These are phyloP conservation scores for Epichloe typhina DNA, from an alignment of 2,329 filamentous ascomycete species.

Conservation along the genomic window DNA sequence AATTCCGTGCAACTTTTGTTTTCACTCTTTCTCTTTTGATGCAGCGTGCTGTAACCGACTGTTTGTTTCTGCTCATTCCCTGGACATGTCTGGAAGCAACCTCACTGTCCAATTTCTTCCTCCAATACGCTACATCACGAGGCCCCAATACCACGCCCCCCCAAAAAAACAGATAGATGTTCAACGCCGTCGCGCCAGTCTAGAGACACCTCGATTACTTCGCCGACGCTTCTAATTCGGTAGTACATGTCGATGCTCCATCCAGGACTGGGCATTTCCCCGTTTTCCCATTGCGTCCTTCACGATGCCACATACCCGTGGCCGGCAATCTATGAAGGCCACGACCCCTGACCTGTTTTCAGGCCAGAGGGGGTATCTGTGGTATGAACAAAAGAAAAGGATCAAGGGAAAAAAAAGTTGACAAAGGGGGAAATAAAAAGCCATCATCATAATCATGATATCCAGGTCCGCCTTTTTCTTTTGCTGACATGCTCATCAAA, in stretches of 20 bases:
- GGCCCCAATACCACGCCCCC: background rate
- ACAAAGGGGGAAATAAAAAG: background rate
- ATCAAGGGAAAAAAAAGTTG: background rate
- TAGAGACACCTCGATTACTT: slow-evolving; percentile 1
- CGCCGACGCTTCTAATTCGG: background rate
- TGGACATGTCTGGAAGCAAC: too few species aligned
- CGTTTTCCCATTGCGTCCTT: slow-evolving; percentile 4
- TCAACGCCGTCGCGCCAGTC: slow-evolving; percentile 4
- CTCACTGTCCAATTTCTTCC: background rate
- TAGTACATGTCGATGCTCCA: slow-evolving; percentile 3
- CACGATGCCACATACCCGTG: background rate
- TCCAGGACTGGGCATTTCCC: slow-evolving; percentile 1
- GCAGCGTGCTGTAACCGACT: too few species aligned
- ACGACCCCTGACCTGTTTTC: background rate
- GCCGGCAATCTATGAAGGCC: slow-evolving; percentile 3
- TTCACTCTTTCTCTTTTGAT: too few species aligned
- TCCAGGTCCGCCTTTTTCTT: background rate
- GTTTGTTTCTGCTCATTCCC: too few species aligned
- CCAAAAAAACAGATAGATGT: background rate
- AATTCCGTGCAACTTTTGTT: too few species aligned
- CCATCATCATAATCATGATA: background rate
- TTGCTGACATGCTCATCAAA: slow-evolving; percentile 6
- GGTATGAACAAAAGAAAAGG: background rate
- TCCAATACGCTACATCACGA: background rate
- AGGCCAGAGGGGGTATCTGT: slow-evolving; percentile 4